These are phyloP conservation scores for Talaromyces nanjingensis DNA, from an alignment of 495 filamentous ascomycete species.

Conservation along the genomic window DNA sequence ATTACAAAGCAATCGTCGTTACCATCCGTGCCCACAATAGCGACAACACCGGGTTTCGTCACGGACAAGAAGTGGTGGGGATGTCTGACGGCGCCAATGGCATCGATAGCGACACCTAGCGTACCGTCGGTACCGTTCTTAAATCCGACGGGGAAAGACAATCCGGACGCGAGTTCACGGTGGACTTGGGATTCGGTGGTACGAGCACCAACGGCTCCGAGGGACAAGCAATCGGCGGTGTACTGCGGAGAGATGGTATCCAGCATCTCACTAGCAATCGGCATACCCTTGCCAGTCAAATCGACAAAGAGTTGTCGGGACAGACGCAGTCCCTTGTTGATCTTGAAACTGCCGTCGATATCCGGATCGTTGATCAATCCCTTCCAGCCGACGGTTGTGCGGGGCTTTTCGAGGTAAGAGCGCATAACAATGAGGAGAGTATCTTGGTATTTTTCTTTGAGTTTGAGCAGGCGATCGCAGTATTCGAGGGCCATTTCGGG, in stretches of 20 bases:
- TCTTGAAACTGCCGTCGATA: conserved; percentile 97
- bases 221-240: conserved; percentile 84
- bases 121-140: conserved; percentile 98
- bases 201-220: conserved; percentile 89
- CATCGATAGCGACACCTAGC: conserved; percentile 86
- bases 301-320: conserved; percentile 92
- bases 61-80: conserved; percentile 98
- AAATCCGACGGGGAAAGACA: conserved; percentile 97
- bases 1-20: conserved; percentile 99
- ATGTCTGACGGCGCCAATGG: conserved; percentile 87
- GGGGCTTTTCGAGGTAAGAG: conserved; percentile 96
- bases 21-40: conserved; percentile 90
- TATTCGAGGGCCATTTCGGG: conserved; percentile 88
- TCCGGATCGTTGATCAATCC: conserved; percentile 98
- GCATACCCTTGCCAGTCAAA: conserved; percentile 91
- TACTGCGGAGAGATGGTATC: conserved; percentile 99
- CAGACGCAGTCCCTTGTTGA: conserved; percentile 90
- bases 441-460: conserved; percentile 85
- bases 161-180: conserved; percentile 85
- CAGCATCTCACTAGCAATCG: conserved; percentile 96
- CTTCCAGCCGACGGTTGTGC: conserved; percentile 99
- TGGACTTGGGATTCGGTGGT: conserved; percentile 96
- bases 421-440: conserved; percentile 96
- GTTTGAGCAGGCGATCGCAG: conserved; percentile 70
- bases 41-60: conserved; percentile 92